A percentile compares a stretch with the other conserved stretches of the same genome.
These are phyloP conservation scores for Diutina pseudorugosa DNA, from an alignment of 1,139 yeast genomes.

Conservation along the genomic window DNA sequence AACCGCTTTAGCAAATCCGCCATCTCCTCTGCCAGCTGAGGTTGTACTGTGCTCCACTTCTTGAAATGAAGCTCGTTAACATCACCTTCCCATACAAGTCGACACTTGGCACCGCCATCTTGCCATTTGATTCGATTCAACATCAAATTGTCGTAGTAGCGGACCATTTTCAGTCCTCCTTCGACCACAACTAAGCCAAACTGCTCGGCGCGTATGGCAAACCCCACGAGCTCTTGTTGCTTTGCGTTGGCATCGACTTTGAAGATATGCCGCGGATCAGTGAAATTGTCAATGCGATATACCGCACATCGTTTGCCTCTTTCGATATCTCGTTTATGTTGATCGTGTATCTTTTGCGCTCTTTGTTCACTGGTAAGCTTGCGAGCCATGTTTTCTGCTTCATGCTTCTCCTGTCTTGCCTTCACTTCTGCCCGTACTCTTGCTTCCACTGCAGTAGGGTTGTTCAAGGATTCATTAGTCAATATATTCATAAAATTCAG, in stretches of 20 bases:
- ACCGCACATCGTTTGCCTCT: slow-evolving; percentile 48
- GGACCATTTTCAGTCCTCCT: slow-evolving; percentile 54
- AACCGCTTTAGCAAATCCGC: slow-evolving; percentile 36
- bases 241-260: slow-evolving; percentile 74
- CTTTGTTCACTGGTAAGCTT: slow-evolving; percentile 48
- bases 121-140: slow-evolving; percentile 61
- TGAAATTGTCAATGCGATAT: slow-evolving; percentile 40
- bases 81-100: slow-evolving; percentile 69
- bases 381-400: slow-evolving; percentile 47
- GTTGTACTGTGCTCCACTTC: slow-evolving; percentile 47
- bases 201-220: slow-evolving; percentile 28
- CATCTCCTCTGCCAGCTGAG: slow-evolving; percentile 44
- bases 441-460: slow-evolving; percentile 81
- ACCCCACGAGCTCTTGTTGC: slow-evolving; percentile 56
- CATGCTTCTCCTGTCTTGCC: slow-evolving; percentile 50
- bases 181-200: slow-evolving; percentile 57
- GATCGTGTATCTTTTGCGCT: slow-evolving; percentile 34
- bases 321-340: slow-evolving; percentile 29
- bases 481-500: slow-evolving; percentile 76
- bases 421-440: slow-evolving; percentile 59
- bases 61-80: slow-evolving; percentile 39
- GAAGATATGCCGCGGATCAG: slow-evolving; percentile 55
- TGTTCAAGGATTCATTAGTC: slow-evolving; percentile 77
- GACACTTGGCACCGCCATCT: slow-evolving; percentile 38
- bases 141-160: slow-evolving; percentile 52